These are phyloP conservation scores for Symbiodinium natans DNA, from an alignment of 73 alveolate genomes.

Conservation along the genomic window DNA sequence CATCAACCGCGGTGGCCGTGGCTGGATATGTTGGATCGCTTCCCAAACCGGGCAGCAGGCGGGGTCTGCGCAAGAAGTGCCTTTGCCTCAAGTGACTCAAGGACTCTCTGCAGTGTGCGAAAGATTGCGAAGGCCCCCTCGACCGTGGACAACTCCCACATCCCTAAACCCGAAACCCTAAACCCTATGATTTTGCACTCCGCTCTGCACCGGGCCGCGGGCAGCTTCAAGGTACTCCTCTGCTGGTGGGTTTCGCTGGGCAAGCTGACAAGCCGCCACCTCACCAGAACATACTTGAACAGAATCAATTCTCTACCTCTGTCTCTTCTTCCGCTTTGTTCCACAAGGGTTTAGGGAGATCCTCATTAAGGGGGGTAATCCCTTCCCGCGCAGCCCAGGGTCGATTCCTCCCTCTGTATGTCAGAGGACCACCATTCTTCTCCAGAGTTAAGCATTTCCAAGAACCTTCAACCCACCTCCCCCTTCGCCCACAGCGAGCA, in stretches of 20 bases:
- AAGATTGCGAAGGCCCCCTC: background rate
- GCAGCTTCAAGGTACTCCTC: slow-evolving; percentile 55
- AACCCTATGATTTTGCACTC: background rate
- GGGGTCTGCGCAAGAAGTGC: background rate
- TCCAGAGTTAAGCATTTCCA: too few species aligned
- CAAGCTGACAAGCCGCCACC: slow-evolving; percentile 80
- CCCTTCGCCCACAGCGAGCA: too few species aligned
- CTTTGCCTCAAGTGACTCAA: background rate
- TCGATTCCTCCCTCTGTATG: too few species aligned
- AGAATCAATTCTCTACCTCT: too few species aligned
- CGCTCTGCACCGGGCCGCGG: background rate
- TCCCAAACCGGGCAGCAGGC: background rate
- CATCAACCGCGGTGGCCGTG: background rate
- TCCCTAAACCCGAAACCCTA: background rate
- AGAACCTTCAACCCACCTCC: too few species aligned
- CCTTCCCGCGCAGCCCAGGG: too few species aligned
- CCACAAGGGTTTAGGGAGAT: too few species aligned
- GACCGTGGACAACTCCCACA: background rate
- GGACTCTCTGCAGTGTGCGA: background rate
- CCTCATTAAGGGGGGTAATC: too few species aligned
- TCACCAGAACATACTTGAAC: background rate
- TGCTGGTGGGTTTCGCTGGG: slow-evolving; percentile 71
- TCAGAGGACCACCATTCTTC: too few species aligned
- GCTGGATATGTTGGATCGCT: background rate
- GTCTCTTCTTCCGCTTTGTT: too few species aligned